phyloP scores from a whole-genome alignment of 768 basidiomycete genomes.

The Psilocybe cyanescens region DNA sequence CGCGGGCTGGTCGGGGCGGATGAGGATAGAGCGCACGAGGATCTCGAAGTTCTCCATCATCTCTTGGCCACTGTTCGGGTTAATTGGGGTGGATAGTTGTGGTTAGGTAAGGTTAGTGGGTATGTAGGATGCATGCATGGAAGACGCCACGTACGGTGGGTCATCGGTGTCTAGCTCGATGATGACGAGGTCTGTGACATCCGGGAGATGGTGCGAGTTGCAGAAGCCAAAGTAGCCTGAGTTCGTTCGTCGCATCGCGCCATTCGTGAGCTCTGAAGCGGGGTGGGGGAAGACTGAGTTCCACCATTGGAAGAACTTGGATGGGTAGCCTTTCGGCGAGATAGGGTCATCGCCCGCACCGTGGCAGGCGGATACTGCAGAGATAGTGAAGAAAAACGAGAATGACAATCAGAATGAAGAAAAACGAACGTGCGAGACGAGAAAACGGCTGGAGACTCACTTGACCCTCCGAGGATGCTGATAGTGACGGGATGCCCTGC shows the following conservation, averaged over 20 bases:
- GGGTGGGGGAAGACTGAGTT: conserved; percentile 97
- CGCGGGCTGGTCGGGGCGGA: conserved; percentile 90
- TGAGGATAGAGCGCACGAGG: conserved; percentile 88
- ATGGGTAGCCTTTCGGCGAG: conserved; percentile 85
- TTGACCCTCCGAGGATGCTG: conserved; percentile 86
- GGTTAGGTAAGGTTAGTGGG: too few relatives aligned
- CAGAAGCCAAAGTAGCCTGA: conserved; percentile 97
- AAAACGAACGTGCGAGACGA: conserved; percentile 11
- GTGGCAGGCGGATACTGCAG: conserved; percentile 87
- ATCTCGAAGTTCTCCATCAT: conserved; percentile 89
- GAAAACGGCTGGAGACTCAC: conserved; percentile 42
- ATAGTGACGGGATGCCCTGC: conserved; percentile 88
- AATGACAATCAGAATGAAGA: too few relatives aligned
- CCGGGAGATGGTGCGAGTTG: conserved; percentile 90
- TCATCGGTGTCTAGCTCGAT: conserved; percentile 95
- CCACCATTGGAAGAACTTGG: conserved; percentile 98
- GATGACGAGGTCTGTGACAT: conserved; percentile 92
- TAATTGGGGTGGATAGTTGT: background rate
- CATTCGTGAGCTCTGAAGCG: conserved; percentile 96
- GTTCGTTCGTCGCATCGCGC: conserved; percentile 90
- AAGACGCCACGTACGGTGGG: conserved; percentile 60
- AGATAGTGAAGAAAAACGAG: conserved; percentile 6
- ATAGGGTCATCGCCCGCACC: conserved; percentile 93
- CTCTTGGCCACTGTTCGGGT: conserved; percentile 57
- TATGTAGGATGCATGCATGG: background rate